These are phyloP conservation scores for Jimgerdemannia lactiflua DNA, from an alignment of 192 early-diverging fungal species.

Conservation along the genomic window DNA sequence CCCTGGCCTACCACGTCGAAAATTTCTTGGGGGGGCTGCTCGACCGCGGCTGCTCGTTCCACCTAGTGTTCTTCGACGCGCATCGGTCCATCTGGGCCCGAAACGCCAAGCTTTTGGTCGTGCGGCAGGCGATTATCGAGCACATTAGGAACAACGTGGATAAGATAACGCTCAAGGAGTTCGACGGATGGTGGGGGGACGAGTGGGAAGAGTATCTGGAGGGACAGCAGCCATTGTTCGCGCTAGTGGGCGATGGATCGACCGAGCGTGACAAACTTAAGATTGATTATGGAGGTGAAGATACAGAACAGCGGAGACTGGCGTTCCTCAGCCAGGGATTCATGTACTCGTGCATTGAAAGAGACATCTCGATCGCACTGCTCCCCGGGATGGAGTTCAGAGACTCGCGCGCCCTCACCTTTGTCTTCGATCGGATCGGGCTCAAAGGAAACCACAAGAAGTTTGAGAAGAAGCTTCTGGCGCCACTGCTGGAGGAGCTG, in stretches of 20 bases:
- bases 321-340: not conserved
- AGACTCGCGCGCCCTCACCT: constrained; percentile 8
- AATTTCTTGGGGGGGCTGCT: constrained; percentile 19
- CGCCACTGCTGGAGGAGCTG: not conserved
- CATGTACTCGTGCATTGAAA: not conserved
- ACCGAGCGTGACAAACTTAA: constrained; percentile 10
- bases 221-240: constrained; percentile 10
- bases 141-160: constrained; percentile 12
- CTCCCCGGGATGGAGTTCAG: constrained; percentile 11
- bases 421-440: constrained; percentile 5
- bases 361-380: constrained; percentile 9
- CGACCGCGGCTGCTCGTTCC: constrained; percentile 26
- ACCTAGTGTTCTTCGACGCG: constrained; percentile 32
- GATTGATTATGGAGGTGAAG: not conserved
- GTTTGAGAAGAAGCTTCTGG: not conserved
- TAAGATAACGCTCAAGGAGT: constrained; percentile 8
- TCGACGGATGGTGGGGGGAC: constrained; percentile 15
- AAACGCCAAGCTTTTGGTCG: constrained; percentile 14
- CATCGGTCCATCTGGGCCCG: constrained; percentile 21
- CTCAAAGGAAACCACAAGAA: not conserved
- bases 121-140: constrained; percentile 3
- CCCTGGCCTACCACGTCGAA: constrained; percentile 24
- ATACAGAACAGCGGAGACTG: not conserved
- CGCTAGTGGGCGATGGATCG: constrained; percentile 22
- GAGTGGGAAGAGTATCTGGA: constrained; percentile 15